Base-by-base conservation (phyloP, 495 filamentous ascomycete genomes). In the Thermochaetoides thermophila region DNA sequence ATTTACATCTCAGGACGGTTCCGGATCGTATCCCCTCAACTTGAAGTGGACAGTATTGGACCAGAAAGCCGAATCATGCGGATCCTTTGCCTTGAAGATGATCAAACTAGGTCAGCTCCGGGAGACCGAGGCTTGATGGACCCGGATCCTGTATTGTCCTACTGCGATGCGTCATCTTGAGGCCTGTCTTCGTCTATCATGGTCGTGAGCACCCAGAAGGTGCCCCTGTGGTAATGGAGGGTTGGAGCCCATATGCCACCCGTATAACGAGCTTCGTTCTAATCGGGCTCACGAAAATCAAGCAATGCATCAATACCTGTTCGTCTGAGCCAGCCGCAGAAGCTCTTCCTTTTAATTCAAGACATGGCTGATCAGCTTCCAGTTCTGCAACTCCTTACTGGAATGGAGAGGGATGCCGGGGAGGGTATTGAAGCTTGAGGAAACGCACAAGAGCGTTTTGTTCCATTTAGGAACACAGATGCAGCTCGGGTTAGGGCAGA, bases 401-500 rank as follows among this genome's bases (percentile, higher is more conserved):
- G 62, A 60, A 29, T 69, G 61, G 16, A 71, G 52, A 2, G 65
- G 66, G 21, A 72, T 60, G 0, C 60, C 67, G 9, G 69, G 69
- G 32, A 70, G 71, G 4, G 57, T 55, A 27, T 64, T 63, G 51
- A 74, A 71, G 44, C 56, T 64, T 8, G 65, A 70, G 3, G 57
- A 59, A 5, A 61, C 64, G 34, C 64, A 69, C 47, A 65, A 71
- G 48, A 65, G 67, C 8, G 63, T 71, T 15, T 62, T 40, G 29
- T 66, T 52, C 37, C 53, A 57, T 17, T 69, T 59, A 1, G 50
- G 40, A 4, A 70, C 61, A 32, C 57, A 64, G 18, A 69, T 66
- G 38, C 66, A 70, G 37, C 57, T 63, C 1, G 70, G 70, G 41
- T 73, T 69, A 0, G 69, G 65, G 40, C 68, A 61, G 42, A 68